Percentiles rank a stretch among this genome's conserved stretches.
phyloP scores from a whole-genome alignment of 768 basidiomycete genomes.

The Suillus subluteus region DNA sequence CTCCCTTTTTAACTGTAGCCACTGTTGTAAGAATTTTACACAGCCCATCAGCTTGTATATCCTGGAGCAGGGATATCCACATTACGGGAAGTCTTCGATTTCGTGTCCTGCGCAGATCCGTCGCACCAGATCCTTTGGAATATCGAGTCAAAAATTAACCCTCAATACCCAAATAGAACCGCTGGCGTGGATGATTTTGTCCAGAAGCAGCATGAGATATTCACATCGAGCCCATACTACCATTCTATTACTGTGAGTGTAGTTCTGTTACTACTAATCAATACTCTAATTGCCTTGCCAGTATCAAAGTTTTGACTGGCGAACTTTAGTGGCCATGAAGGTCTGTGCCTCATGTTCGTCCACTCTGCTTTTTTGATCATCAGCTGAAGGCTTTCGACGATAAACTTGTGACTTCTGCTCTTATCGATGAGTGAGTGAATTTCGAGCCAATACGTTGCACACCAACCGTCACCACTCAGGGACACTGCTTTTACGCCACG shows the following conservation, averaged over 20 bases:
- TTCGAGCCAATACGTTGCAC: constrained; percentile 8
- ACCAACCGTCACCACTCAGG: constrained; percentile 26
- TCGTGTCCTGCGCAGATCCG: constrained; percentile 74
- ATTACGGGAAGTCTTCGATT: constrained; percentile 72
- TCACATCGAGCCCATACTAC: constrained; percentile 62
- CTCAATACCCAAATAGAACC: constrained; percentile 55
- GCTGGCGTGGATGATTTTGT: constrained; percentile 63
- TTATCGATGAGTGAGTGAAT: constrained; percentile 60
- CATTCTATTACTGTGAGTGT: constrained; percentile 61
- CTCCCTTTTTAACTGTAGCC: neutral
- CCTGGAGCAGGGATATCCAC: constrained; percentile 76
- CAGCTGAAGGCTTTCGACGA: constrained; percentile 51
- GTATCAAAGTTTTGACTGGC: constrained; percentile 87
- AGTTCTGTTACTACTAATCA: neutral
- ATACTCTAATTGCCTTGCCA: constrained; percentile 29
- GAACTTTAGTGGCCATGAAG: constrained; percentile 75
- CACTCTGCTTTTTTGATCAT: constrained; percentile 1
- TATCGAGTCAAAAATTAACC: constrained; percentile 78
- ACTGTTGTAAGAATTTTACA: constrained; percentile 8
- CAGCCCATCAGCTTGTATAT: constrained; percentile 67
- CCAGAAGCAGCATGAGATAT: constrained; percentile 58
- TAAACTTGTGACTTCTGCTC: constrained; percentile 59
- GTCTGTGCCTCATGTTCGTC: constrained; percentile 29
- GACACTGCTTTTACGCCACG: constrained; percentile 44
- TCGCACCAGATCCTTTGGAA: constrained; percentile 67